phyloP scores from a whole-genome alignment of 1,139 yeast genomes.

The Pichia sp. region DNA sequence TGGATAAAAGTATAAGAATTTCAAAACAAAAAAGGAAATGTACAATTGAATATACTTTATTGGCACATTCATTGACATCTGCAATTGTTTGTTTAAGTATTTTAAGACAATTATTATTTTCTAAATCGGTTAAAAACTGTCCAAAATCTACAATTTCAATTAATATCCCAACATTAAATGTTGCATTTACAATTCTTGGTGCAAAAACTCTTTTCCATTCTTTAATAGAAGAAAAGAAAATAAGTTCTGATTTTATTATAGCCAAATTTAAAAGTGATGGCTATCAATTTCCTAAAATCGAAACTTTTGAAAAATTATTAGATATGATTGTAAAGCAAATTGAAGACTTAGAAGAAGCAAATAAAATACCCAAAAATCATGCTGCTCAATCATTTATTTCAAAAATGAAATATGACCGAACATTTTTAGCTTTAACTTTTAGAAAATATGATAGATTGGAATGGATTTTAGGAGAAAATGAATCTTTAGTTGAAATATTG shows the following conservation, averaged over 20 bases:
- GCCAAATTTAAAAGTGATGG: slow-evolving; percentile 30
- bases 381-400: slow-evolving; percentile 23
- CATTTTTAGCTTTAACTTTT: slow-evolving; percentile 42
- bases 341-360: not conserved
- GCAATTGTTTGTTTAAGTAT: slow-evolving; percentile 62
- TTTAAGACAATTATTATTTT: slow-evolving; percentile 40
- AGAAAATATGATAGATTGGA: slow-evolving; percentile 68
- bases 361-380: slow-evolving; percentile 9
- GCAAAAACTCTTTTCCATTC: slow-evolving; percentile 10
- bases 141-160: slow-evolving; percentile 29
- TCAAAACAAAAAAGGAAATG: slow-evolving; percentile 29
- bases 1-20: slow-evolving; percentile 62
- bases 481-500: slow-evolving; percentile 39
- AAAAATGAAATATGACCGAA: slow-evolving; percentile 22
- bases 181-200: slow-evolving; percentile 38
- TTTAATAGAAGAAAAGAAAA: not conserved
- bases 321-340: slow-evolving; percentile 12
- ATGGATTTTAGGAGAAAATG: slow-evolving; percentile 58
- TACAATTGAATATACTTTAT: slow-evolving; percentile 42
- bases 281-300: slow-evolving; percentile 33
- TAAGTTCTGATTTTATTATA: not conserved
- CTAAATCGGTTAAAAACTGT: not conserved
- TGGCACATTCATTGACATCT: slow-evolving; percentile 45
- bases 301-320: slow-evolving; percentile 34
- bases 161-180: slow-evolving; percentile 46